phyloP scores from a whole-genome alignment of 257 asterid species.

The Solanum virginianum region DNA sequence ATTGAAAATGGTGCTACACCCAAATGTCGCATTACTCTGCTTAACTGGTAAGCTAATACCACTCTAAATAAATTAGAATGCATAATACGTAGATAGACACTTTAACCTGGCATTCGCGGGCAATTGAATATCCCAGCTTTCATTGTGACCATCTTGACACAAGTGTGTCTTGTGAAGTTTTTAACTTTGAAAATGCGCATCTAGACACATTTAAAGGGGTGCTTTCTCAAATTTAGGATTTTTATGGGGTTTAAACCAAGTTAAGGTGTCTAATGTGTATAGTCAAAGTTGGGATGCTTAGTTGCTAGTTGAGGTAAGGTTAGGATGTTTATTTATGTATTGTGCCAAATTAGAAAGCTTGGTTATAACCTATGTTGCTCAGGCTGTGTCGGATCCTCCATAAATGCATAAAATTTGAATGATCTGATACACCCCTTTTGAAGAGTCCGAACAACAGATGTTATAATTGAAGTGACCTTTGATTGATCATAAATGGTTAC shows the following conservation, averaged over 20 bases:
- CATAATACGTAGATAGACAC: neutral
- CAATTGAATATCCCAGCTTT: neutral
- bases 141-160: neutral
- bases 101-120: neutral
- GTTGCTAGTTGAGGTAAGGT: neutral
- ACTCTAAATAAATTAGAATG: neutral
- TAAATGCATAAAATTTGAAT: neutral
- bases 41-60: slow-evolving; percentile 12
- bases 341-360: neutral
- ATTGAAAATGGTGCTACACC: slow-evolving; percentile 6
- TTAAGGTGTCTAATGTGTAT: neutral
- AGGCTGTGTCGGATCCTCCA: neutral
- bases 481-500: neutral
- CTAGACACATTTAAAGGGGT: neutral
- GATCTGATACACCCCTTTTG: neutral
- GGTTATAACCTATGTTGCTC: neutral
- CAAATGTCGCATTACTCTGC: slow-evolving; percentile 14
- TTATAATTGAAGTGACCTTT: neutral
- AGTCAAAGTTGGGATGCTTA: neutral
- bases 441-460: neutral
- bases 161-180: neutral
- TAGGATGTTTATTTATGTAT: neutral
- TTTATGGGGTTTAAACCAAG: neutral
- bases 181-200: neutral
- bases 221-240: neutral